Evolutionary conservation across 1,284 basidiomycete species (phyloP), one percentile per base, ranked within the genome.

Genomic region (Entoloma clypeatum): DNA sequence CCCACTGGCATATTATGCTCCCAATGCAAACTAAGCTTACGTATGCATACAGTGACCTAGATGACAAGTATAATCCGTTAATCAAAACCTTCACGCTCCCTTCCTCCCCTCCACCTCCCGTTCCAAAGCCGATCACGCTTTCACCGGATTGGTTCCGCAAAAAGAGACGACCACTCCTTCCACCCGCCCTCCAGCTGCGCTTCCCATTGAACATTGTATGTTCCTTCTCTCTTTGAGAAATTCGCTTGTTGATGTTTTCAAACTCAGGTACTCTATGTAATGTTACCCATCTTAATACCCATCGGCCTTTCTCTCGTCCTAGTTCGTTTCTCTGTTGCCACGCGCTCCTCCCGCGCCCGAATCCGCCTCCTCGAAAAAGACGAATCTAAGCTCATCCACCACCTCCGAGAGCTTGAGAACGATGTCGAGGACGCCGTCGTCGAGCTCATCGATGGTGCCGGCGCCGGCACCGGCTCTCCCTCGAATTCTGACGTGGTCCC

Each of bases 201-300:
- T 90, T 88, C 55, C 89, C 89, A 2, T 63, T 77, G 48, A 92
- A 89, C 57, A 54, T 89, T 27, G 86, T 91, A 51, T 51, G 84
- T 66, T 22, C 10, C 27, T 16, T 21, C 16, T 28, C 14, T 19
- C 8, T 2, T 35, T 26, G 5, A 34, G 22, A 14, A 14, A 21
- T 28, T 17, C 36, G 19, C 17, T 17, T 7, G 4, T 30, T 39
- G 8, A 39, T 26, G 5, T 18, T 27, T 29, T 23, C 19, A n/a
- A 30, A 36, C 33, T n/a, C 53, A 84, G 83, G 33, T 77, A 9
- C 41, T 81, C 8, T 75, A 77, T 50, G 42, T 63, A 3, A 37
- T 79, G 10, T 65, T 88, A 7, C 82, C 89, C 0, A 33, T 89
- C 22, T 57, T 91, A 3, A 53, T 87, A 4, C 86, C 88, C 1